These are phyloP conservation scores for Tylopilus plumbeoviolaceoides DNA, from an alignment of 768 basidiomycete genomes.

Conservation along the genomic window DNA sequence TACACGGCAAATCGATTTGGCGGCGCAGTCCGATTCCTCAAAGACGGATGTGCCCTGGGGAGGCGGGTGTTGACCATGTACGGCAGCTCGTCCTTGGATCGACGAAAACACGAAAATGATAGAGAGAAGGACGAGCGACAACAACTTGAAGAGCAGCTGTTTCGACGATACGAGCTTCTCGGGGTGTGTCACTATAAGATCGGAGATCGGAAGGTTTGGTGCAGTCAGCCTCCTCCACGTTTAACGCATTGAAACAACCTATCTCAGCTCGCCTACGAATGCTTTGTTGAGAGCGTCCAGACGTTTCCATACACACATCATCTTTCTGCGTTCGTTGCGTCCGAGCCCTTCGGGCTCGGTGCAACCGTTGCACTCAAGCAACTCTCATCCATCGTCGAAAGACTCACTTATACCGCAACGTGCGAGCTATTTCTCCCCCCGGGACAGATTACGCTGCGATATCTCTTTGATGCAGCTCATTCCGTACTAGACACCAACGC, in stretches of 20 bases:
- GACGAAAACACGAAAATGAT: slow-evolving; percentile 23
- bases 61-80: slow-evolving; percentile 39
- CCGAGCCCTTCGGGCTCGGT: slow-evolving; percentile 36
- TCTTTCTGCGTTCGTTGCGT: slow-evolving; percentile 10
- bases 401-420: slow-evolving; percentile 60
- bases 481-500: neutral
- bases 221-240: neutral
- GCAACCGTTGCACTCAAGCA: slow-evolving; percentile 45
- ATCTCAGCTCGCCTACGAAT: slow-evolving; percentile 55
- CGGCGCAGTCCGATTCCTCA: slow-evolving; percentile 63
- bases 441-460: slow-evolving; percentile 44
- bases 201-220: slow-evolving; percentile 66
- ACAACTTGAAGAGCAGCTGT: slow-evolving; percentile 61
- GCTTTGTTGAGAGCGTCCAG: slow-evolving; percentile 48
- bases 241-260: neutral
- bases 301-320: slow-evolving; percentile 48
- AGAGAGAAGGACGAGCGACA: slow-evolving; percentile 43
- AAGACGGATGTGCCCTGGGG: slow-evolving; percentile 56
- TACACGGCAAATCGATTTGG: slow-evolving; percentile 63
- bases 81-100: neutral
- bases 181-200: slow-evolving; percentile 76
- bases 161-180: slow-evolving; percentile 75
- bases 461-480: neutral
- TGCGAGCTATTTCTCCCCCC: slow-evolving; percentile 61
- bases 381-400: slow-evolving; percentile 56